Percentiles rank a stretch among this genome's conserved stretches.
Evolutionary conservation across 2,329 filamentous ascomycete genomes (phyloP).

Genomic region (Ceratocystis lukuohia): DNA sequence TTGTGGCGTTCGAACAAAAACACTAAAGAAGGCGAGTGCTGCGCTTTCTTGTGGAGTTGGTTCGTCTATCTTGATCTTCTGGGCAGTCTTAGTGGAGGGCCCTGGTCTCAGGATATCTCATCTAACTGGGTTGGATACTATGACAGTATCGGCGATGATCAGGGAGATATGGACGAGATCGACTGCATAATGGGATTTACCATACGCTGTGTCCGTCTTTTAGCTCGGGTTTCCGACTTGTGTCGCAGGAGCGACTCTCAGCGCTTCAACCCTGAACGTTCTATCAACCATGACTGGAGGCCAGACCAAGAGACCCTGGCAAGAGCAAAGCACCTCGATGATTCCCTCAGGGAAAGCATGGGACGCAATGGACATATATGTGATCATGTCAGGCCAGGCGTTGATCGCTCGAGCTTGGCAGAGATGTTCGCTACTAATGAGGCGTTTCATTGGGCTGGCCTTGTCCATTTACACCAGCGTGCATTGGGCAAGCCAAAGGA

Average conservation of each 20-base stretch:
- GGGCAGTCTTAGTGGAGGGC: conserved; percentile 53
- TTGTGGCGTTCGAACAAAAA: conserved; percentile 18
- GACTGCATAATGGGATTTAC: conserved; percentile 56
- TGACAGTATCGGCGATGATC: conserved; percentile 36
- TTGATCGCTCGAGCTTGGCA: conserved; percentile 42
- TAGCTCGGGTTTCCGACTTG: conserved; percentile 50
- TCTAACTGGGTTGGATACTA: conserved; percentile 40
- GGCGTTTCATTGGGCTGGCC: conserved; percentile 65
- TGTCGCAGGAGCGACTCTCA: conserved; percentile 54
- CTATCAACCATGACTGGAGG: conserved; percentile 37
- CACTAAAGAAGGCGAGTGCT: conserved; percentile 34
- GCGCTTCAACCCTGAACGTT: conserved; percentile 40
- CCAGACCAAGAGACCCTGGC: conserved; percentile 41
- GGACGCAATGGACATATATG: conserved; percentile 31
- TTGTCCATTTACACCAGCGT: conserved; percentile 62
- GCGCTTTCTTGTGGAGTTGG: conserved; percentile 66
- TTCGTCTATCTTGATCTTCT: conserved; percentile 73
- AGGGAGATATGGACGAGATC: conserved; percentile 49
- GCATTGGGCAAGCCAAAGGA: conserved; percentile 48
- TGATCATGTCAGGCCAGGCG: conserved; percentile 35
- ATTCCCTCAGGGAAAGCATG: conserved; percentile 45
- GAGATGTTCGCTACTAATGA: conserved; percentile 62
- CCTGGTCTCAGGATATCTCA: conserved; percentile 33
- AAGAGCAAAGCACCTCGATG: conserved; percentile 46
- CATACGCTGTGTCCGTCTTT: conserved; percentile 39